These are phyloP conservation scores for Veloboletus limbatus DNA, from an alignment of 1,284 basidiomycete species.

Conservation along the genomic window DNA sequence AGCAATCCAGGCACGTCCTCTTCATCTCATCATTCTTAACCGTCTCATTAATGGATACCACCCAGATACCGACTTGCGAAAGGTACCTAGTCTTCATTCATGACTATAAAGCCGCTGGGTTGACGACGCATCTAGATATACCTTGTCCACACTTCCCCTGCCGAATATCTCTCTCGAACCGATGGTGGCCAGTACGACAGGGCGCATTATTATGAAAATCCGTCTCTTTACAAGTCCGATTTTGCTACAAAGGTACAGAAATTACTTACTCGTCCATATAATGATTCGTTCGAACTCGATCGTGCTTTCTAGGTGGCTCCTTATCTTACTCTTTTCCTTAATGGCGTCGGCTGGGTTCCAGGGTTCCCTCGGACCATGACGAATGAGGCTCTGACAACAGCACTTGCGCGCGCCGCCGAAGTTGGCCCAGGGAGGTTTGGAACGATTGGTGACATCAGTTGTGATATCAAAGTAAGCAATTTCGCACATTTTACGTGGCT, in stretches of 20 bases:
- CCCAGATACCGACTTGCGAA: conserved; percentile 52
- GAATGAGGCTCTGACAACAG: conserved; percentile 56
- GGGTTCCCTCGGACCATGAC: conserved; percentile 78
- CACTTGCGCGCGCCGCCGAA: conserved; percentile 48
- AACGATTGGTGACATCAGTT: conserved; percentile 83
- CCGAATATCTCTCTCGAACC: conserved; percentile 62
- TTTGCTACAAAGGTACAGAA: conserved; percentile 63
- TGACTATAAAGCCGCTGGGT: neutral
- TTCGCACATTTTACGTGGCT: too few relatives aligned
- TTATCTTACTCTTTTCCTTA: conserved; percentile 79
- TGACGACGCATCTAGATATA: conserved; percentile 58
- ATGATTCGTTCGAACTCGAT: neutral
- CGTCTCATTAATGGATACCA: neutral
- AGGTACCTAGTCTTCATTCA: conserved; percentile 33
- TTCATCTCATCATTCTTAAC: neutral
- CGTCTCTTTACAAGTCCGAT: conserved; percentile 60
- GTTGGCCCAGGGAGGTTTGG: conserved; percentile 57
- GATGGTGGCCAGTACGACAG: conserved; percentile 62
- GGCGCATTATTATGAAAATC: conserved; percentile 68
- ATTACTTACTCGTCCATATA: neutral
- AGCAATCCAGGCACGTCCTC: conserved; percentile 43
- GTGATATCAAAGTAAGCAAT: conserved; percentile 67
- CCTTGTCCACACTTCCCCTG: conserved; percentile 68
- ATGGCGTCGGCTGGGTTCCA: conserved; percentile 81
- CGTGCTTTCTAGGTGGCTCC: conserved; percentile 66